These are phyloP conservation scores for Fraxinus greggii DNA, from an alignment of 305 asterid species.

Conservation along the genomic window DNA sequence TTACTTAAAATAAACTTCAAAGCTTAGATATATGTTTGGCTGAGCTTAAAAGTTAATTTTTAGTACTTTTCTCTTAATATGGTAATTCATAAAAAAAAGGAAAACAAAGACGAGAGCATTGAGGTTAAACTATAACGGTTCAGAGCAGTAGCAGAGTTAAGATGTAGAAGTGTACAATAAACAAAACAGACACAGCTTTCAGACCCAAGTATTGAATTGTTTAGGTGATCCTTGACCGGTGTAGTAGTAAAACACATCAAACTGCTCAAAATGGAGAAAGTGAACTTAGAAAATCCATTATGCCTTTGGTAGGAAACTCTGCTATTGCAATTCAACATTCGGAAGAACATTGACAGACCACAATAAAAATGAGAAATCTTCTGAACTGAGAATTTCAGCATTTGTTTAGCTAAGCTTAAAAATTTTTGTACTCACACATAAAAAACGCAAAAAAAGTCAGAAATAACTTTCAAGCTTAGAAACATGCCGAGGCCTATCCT, in stretches of 20 bases:
- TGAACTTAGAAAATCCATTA: neutral
- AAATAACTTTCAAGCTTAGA: neutral
- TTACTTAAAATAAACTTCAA: no score
- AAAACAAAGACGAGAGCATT: neutral
- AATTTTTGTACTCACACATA: neutral
- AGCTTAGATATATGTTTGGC: no score
- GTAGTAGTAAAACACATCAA: constrained; percentile 82
- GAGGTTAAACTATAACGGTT: neutral
- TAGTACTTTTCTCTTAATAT: neutral
- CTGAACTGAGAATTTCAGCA: neutral
- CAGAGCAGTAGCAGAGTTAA: neutral
- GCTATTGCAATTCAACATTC: neutral
- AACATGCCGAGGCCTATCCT: neutral
- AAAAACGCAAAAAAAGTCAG: neutral
- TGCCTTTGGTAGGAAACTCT: neutral
- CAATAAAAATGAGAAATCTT: neutral
- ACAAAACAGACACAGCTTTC: neutral
- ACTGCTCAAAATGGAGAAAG: constrained; percentile 44
- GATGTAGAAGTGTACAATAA: neutral
- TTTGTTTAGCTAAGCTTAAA: neutral
- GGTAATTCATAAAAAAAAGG: no score
- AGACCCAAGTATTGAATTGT: neutral
- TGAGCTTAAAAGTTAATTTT: no score
- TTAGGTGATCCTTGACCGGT: constrained; percentile 50
- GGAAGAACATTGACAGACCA: neutral